Percentiles rank a stretch among this genome's conserved stretches.
Conservation (phyloP, 2,329 filamentous ascomycete genomes). For the Fusarium papillatum region DNA sequence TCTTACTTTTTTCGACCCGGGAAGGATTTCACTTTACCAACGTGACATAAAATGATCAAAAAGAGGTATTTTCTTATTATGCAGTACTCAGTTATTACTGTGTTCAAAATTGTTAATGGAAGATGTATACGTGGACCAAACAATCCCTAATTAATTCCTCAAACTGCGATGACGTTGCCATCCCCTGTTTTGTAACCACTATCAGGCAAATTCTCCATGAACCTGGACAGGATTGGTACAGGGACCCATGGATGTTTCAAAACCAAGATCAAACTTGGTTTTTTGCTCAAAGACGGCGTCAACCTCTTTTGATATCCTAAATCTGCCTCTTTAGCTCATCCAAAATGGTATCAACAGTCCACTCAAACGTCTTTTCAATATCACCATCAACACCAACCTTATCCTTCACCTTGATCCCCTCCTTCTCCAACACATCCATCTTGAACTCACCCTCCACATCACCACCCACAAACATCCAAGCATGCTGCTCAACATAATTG, state of each 20-base stretch:
- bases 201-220: neutral
- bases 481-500: slow-evolving; percentile 87
- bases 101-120: neutral
- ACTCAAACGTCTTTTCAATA: slow-evolving; percentile 74
- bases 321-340: slow-evolving; percentile 53
- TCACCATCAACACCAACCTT: slow-evolving; percentile 63
- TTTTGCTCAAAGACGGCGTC: neutral
- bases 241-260: neutral
- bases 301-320: neutral
- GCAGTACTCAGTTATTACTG: neutral
- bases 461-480: slow-evolving; percentile 81
- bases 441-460: slow-evolving; percentile 74
- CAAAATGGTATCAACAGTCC: slow-evolving; percentile 77
- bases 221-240: neutral
- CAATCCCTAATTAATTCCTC: neutral
- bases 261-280: neutral
- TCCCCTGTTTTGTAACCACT: neutral
- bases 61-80: neutral
- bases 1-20: slow-evolving; percentile 3
- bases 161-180: neutral
- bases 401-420: slow-evolving; percentile 64
- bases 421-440: slow-evolving; percentile 56
- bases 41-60: neutral
- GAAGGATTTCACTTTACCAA: neutral
- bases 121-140: neutral